Conservation (phyloP, 495 filamentous ascomycete genomes). For the Penicillium canescens region DNA sequence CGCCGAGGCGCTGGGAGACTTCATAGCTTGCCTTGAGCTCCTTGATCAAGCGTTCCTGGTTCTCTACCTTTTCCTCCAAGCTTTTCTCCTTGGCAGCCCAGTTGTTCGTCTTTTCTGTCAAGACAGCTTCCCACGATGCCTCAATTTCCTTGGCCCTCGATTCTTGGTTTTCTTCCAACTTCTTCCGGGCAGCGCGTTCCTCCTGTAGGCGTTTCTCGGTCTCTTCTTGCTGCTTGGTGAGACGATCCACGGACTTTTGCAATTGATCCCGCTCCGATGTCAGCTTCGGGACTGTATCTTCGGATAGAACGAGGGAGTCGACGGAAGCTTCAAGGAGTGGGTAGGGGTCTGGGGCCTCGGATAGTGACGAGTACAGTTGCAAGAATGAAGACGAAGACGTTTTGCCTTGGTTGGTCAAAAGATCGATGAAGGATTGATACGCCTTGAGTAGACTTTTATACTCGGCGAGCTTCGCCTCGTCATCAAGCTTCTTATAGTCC, state of each 20-base stretch:
- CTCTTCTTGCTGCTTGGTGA: slow-evolving; percentile 92
- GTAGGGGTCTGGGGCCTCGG: slow-evolving; percentile 95
- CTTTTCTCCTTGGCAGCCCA: slow-evolving; percentile 94
- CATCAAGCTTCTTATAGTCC: slow-evolving; percentile 93
- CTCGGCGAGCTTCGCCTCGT: slow-evolving; percentile 82
- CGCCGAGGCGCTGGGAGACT: slow-evolving; percentile 85
- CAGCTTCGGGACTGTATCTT: slow-evolving; percentile 87
- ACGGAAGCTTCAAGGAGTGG: slow-evolving; percentile 94
- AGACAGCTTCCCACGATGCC: slow-evolving; percentile 84
- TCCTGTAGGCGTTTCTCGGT: slow-evolving; percentile 73
- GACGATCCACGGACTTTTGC: slow-evolving; percentile 70
- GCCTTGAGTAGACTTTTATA: slow-evolving; percentile 90
- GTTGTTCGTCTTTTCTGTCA: slow-evolving; percentile 92
- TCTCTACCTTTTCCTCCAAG: slow-evolving; percentile 90
- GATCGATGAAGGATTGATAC: slow-evolving; percentile 96
- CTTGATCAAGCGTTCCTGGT: slow-evolving; percentile 87
- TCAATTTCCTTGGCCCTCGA: slow-evolving; percentile 82
- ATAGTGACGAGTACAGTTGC: slow-evolving; percentile 87
- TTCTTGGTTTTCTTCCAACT: slow-evolving; percentile 76
- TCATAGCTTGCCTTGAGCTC: slow-evolving; percentile 97
- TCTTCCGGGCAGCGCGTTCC: slow-evolving; percentile 69
- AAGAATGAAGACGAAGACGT: slow-evolving; percentile 87
- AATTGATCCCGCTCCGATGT: slow-evolving; percentile 83
- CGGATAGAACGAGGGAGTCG: slow-evolving; percentile 84
- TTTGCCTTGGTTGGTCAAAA: slow-evolving; percentile 92